phyloP scores from a whole-genome alignment of 371 early-diverging fungal genomes.

The Mucor racemosus region DNA sequence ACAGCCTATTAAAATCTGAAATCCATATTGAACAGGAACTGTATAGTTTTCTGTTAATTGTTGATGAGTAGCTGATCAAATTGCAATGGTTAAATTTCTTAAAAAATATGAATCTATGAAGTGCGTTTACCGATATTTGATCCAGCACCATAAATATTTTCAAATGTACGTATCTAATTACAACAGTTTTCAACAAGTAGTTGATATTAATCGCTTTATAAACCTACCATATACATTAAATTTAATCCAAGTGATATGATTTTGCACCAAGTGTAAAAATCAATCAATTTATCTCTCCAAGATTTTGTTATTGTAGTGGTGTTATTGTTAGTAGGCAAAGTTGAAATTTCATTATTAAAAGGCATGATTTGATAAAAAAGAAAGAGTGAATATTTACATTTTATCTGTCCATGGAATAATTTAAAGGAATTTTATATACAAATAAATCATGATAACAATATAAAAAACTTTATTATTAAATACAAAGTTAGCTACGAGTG shows the following conservation, averaged over 20 bases:
- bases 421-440: constrained; percentile 12
- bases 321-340: neutral
- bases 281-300: constrained; percentile 11
- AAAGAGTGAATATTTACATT: constrained; percentile 9
- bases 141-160: constrained; percentile 19
- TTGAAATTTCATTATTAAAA: neutral
- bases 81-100: no score
- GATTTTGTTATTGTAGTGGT: neutral
- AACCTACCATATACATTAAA: constrained; percentile 27
- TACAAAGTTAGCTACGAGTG: no score
- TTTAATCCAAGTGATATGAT: constrained; percentile 18
- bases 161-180: constrained; percentile 18
- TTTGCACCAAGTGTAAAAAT: constrained; percentile 24
- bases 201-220: no score
- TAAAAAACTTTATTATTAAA: neutral
- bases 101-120: no score
- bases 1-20: constrained; percentile 21
- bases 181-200: neutral
- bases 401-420: neutral
- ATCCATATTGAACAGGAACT: constrained; percentile 13
- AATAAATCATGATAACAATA: neutral
- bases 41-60: neutral
- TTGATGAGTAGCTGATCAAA: constrained; percentile 3
- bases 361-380: constrained; percentile 7
- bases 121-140: neutral